Evolutionary conservation across 2,329 filamentous ascomycete species (phyloP).

Genomic region (Cordyceps cicadae): DNA sequence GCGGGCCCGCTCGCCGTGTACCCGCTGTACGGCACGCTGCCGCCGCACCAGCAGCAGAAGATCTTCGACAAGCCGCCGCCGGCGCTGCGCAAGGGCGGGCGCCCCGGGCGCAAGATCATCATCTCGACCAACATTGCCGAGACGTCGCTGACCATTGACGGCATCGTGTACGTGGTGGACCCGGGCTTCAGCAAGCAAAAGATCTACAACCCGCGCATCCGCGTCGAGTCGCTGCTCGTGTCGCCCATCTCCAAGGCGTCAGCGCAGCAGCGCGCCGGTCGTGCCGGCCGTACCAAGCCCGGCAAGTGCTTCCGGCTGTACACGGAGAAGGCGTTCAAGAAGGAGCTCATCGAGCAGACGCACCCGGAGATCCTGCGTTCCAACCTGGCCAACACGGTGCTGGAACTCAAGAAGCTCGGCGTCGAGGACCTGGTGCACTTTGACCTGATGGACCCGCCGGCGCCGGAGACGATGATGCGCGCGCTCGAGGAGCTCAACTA

Average conservation of each 20-base stretch:
- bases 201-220: slow-evolving; percentile 94
- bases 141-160: slow-evolving; percentile 94
- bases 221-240: slow-evolving; percentile 94
- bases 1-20: slow-evolving; percentile 85
- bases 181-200: slow-evolving; percentile 99
- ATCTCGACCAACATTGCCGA: slow-evolving; percentile 97
- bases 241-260: slow-evolving; percentile 97
- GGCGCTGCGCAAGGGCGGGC: slow-evolving; percentile 63
- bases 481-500: slow-evolving; percentile 97
- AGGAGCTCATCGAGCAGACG: slow-evolving; percentile 94
- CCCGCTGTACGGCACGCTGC: slow-evolving; percentile 87
- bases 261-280: slow-evolving; percentile 93
- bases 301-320: slow-evolving; percentile 98
- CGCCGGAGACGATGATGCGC: slow-evolving; percentile 96
- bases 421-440: slow-evolving; percentile 96
- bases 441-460: slow-evolving; percentile 96
- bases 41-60: slow-evolving; percentile 84
- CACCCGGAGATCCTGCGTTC: slow-evolving; percentile 93
- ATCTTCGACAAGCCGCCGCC: slow-evolving; percentile 88
- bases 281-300: slow-evolving; percentile 95
- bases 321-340: slow-evolving; percentile 92
- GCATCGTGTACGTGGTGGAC: slow-evolving; percentile 98
- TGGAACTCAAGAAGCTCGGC: slow-evolving; percentile 95
- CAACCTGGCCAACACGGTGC: slow-evolving; percentile 87
- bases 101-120: slow-evolving; percentile 87